These are phyloP conservation scores for Scedosporium boydii DNA, from an alignment of 2,329 filamentous ascomycete genomes.

Conservation along the genomic window DNA sequence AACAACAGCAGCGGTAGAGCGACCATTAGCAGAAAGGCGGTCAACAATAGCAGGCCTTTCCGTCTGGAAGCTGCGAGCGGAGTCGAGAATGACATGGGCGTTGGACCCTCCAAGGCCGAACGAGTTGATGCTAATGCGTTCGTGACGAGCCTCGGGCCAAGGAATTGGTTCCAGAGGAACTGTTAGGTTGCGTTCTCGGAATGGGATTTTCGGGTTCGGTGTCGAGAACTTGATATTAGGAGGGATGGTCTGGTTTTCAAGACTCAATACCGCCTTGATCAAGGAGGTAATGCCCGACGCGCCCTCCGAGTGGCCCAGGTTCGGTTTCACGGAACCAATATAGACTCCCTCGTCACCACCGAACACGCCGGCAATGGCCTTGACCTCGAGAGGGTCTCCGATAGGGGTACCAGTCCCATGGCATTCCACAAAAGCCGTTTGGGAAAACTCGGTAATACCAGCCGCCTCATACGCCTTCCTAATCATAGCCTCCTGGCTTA, in stretches of 20 bases:
- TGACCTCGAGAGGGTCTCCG: constrained; percentile 32
- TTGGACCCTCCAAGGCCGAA: constrained; percentile 31
- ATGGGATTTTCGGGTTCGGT: constrained; percentile 22
- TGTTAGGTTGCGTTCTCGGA: constrained; percentile 11
- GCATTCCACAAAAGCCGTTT: constrained; percentile 17
- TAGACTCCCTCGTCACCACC: constrained; percentile 14
- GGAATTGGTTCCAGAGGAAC: constrained; percentile 15
- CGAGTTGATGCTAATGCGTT: constrained; percentile 24
- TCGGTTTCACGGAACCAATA: constrained; percentile 25
- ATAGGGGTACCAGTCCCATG: constrained; percentile 35
- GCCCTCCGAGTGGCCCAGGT: constrained; percentile 27
- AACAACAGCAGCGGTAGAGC: background rate
- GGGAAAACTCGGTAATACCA: background rate
- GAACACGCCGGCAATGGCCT: constrained; percentile 23
- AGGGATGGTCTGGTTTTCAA: constrained; percentile 21
- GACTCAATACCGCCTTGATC: constrained; percentile 22
- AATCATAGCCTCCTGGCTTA: constrained; percentile 34
- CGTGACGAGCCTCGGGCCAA: constrained; percentile 15
- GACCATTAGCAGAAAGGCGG: background rate
- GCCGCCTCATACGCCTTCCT: constrained; percentile 22
- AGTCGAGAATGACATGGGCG: constrained; percentile 21
- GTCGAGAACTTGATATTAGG: constrained; percentile 21
- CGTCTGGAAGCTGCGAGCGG: background rate
- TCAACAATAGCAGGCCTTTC: background rate
- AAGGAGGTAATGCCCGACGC: constrained; percentile 20